phyloP scores from a whole-genome alignment of 306 rosid genomes.

The Hippophae gyantsensis region DNA sequence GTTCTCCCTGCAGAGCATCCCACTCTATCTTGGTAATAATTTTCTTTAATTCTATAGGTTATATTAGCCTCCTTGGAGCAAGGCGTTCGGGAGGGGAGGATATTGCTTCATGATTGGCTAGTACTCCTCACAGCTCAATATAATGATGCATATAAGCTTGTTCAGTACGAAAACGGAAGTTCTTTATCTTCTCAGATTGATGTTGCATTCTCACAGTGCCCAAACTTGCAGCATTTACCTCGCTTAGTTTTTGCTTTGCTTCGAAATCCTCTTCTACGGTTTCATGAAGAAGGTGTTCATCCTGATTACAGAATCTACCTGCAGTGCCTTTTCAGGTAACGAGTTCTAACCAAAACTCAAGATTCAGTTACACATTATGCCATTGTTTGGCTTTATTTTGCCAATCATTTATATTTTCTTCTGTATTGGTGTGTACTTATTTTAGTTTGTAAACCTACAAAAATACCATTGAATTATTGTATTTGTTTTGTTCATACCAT shows the following conservation, averaged over 20 bases:
- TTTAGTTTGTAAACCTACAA: neutral
- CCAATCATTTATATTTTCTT: neutral
- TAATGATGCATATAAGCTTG: constrained; percentile 64
- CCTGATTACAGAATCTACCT: constrained; percentile 88
- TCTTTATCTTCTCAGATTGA: constrained; percentile 65
- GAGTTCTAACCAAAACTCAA: constrained; percentile 4
- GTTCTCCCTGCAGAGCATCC: constrained; percentile 9
- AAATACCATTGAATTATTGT: no score
- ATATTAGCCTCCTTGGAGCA: constrained; percentile 87
- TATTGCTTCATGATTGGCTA: constrained; percentile 94
- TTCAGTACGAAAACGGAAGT: constrained; percentile 57
- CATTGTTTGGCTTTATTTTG: neutral
- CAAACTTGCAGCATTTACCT: constrained; percentile 73
- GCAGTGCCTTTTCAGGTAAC: constrained; percentile 91
- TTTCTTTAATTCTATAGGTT: constrained; percentile 41
- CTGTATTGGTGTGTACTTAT: neutral
- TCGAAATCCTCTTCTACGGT: constrained; percentile 82
- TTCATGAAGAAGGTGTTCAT: constrained; percentile 96
- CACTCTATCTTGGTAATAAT: neutral
- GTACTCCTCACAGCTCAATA: constrained; percentile 91
- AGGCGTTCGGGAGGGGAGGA: constrained; percentile 94
- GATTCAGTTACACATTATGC: no score
- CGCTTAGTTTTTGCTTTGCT: constrained; percentile 89
- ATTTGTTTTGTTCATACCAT: no score
- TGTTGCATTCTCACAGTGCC: constrained; percentile 84